Evolutionary conservation across 2,329 filamentous ascomycete genomes (phyloP).

Genomic region (Penicillium palitans): DNA sequence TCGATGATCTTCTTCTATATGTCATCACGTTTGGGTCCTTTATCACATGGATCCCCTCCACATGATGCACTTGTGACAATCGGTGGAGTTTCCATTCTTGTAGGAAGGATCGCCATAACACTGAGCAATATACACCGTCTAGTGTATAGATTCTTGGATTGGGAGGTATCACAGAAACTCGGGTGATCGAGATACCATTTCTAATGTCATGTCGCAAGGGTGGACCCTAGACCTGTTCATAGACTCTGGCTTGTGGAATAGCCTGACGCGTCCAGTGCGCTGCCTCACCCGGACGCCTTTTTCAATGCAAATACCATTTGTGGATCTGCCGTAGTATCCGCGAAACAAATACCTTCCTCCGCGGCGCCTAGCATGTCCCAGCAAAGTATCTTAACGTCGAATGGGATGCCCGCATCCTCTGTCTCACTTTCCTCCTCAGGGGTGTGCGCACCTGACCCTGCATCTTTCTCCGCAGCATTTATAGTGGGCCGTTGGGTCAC

Average conservation of each 20-base stretch:
- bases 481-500: constrained; percentile 32
- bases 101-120: constrained; percentile 3
- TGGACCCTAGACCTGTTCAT: neutral
- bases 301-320: constrained; percentile 41
- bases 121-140: constrained; percentile 6
- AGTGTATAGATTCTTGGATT: neutral
- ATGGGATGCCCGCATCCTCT: constrained; percentile 18
- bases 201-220: neutral
- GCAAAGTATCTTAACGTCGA: constrained; percentile 44
- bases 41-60: constrained; percentile 17
- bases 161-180: neutral
- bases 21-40: constrained; percentile 3
- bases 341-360: constrained; percentile 49
- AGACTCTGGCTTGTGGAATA: constrained; percentile 1
- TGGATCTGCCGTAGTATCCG: constrained; percentile 46
- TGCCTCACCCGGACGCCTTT: constrained; percentile 15
- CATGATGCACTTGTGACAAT: constrained; percentile 15
- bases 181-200: neutral
- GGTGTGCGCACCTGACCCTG: constrained; percentile 6
- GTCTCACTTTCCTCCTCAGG: constrained; percentile 14
- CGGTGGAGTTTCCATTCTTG: neutral
- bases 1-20: constrained; percentile 8
- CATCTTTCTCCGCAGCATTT: constrained; percentile 1
- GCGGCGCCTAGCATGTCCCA: constrained; percentile 49
- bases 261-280: constrained; percentile 6